These are phyloP conservation scores for Phytopythium oedochilum DNA, from an alignment of 352 stramenopile species.

Conservation along the genomic window DNA sequence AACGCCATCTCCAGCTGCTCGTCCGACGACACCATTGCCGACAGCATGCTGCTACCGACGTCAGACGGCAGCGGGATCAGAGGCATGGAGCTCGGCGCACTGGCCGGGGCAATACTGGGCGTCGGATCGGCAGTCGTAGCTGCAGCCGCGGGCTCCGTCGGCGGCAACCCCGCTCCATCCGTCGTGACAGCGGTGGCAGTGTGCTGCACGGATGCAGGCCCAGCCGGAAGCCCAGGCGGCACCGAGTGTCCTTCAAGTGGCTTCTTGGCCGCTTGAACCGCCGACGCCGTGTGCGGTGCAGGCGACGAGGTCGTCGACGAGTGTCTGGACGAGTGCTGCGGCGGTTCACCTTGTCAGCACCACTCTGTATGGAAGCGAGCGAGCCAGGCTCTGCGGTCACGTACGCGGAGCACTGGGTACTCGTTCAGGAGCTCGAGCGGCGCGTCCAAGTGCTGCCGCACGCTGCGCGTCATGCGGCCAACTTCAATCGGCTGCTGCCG, in stretches of 20 bases:
- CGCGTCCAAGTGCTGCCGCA: constrained; percentile 71
- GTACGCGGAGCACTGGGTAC: constrained; percentile 42
- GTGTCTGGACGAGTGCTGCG: constrained; percentile 23
- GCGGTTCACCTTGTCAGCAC: neutral
- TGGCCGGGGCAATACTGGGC: constrained; percentile 9
- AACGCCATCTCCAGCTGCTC: constrained; percentile 70
- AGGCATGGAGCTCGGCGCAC: constrained; percentile 6
- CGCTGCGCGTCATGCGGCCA: constrained; percentile 70
- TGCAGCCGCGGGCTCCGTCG: neutral
- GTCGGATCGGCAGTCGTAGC: neutral
- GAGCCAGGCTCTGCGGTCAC: no score
- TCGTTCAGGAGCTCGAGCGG: constrained; percentile 68
- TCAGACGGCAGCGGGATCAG: constrained; percentile 10
- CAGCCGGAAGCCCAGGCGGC: constrained; percentile 2
- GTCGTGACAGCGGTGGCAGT: neutral
- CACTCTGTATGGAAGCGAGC: no score
- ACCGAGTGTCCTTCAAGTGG: constrained; percentile 8
- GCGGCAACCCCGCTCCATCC: no score
- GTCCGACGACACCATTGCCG: constrained; percentile 44
- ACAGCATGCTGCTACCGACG: constrained; percentile 12
- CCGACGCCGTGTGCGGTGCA: neutral
- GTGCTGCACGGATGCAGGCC: neutral
- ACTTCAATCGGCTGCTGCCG: constrained; percentile 40
- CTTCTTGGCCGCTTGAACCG: constrained; percentile 7
- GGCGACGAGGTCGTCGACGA: constrained; percentile 16